Base-by-base conservation (phyloP, 352 stramenopile genomes). In the Pythium inflatum region DNA sequence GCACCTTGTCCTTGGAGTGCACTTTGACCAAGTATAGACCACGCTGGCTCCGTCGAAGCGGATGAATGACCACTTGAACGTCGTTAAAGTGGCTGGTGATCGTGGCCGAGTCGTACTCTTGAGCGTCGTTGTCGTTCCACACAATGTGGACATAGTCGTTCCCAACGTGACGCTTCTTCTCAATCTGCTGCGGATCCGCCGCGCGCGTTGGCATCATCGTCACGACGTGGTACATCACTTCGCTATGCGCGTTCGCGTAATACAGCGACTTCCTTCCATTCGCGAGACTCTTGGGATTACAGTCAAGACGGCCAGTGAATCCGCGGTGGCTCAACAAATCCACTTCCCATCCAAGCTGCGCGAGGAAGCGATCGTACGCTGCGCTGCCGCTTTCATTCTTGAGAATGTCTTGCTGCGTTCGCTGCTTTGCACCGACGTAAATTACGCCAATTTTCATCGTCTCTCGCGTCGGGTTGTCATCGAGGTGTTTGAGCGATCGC, bases 41-140 rank as follows among this genome's bases (percentile, higher is more conserved):
- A 5, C 81, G 71, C 38, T 94, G 87, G 13, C 77, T 74, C 6
- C 82, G 79, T 1, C 79, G 76, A 20, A 96, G 64, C 3, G 89
- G 87, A 34, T 92, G 94, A 30, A 96, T 91, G 16, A 96, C 88
- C 24, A 96, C 78, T 56, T 95, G 89, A 9, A 96, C 89, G 55
- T 94, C 87, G 54, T 96, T 96, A 62, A 96, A 96, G 62, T 96
- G 88, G 30, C 87, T 95, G 24, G 86, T 95, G 70, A 96, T 96
- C 16, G 89, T 96, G n/a, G 78, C 82, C 18, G 87, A 85, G 43
- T 90, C 85, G 57, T 96, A 96, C 41, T 80, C 83, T 56, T 89
- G 82, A 6, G 75, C 70, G 38, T 80, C 81, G 54, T 96, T 94
- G 50, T 96, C 89, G 46, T 79, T 95, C 89, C 89, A 96, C 16